Evolutionary conservation across 2,329 filamentous ascomycete species (phyloP).

Genomic region (Fusarium sterilihyphosum): DNA sequence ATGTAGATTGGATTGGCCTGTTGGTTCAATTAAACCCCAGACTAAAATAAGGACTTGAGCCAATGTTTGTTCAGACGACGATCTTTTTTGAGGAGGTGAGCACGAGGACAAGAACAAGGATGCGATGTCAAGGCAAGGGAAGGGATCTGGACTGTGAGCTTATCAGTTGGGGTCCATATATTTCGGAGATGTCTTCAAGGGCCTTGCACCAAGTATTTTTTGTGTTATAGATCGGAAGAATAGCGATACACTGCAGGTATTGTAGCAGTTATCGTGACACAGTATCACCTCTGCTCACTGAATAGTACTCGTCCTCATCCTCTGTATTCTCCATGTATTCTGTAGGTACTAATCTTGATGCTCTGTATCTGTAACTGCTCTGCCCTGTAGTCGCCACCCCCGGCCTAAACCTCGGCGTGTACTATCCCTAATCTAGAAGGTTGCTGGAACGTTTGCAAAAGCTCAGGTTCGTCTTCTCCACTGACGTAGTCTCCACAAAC

Average conservation of each 20-base stretch:
- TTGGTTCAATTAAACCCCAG: background rate
- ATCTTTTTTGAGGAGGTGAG: conserved; percentile 2
- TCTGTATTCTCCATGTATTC: background rate
- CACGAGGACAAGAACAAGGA: conserved; percentile 1
- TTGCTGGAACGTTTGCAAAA: conserved; percentile 42
- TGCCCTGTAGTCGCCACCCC: conserved; percentile 12
- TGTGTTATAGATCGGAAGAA: background rate
- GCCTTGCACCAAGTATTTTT: background rate
- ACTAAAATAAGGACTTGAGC: background rate
- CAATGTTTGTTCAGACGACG: background rate
- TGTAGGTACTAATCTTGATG: no score
- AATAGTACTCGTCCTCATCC: fast-evolving
- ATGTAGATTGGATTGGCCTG: background rate
- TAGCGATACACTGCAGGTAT: background rate
- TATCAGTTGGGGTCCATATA: conserved; percentile 20
- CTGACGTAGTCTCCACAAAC: conserved; percentile 27
- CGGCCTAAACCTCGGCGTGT: conserved; percentile 36
- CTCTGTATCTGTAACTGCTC: background rate
- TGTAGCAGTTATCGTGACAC: no score
- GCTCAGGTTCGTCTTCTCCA: background rate
- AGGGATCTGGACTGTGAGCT: conserved; percentile 2
- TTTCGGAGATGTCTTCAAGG: conserved; percentile 1
- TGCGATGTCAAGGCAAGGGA: background rate
- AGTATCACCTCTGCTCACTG: background rate
- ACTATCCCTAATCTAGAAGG: conserved; percentile 42